These are phyloP conservation scores for Didymella sp. DNA, from an alignment of 2,329 filamentous ascomycete species.

Conservation along the genomic window DNA sequence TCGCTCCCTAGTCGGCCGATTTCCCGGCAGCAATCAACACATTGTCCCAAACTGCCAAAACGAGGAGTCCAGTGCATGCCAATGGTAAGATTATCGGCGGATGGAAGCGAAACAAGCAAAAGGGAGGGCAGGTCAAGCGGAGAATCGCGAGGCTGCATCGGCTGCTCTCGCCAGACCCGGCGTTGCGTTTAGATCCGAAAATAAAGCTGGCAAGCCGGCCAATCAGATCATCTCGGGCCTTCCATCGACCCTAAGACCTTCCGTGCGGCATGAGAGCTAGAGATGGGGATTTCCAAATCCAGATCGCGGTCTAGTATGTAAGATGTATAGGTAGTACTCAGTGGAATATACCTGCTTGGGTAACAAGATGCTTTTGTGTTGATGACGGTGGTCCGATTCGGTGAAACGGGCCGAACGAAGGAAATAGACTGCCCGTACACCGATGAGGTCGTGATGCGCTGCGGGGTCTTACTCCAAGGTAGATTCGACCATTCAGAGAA, in stretches of 20 bases:
- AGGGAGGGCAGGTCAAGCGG: too few relatives aligned
- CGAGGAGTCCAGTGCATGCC: neutral
- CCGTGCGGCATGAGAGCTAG: too few relatives aligned
- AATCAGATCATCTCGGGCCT: too few relatives aligned
- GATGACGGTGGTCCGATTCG: conserved; percentile 2
- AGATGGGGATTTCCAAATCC: too few relatives aligned
- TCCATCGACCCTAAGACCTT: too few relatives aligned
- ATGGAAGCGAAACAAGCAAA: neutral
- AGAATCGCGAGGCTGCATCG: too few relatives aligned
- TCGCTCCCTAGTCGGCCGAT: conserved; percentile 16
- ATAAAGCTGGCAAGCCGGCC: too few relatives aligned
- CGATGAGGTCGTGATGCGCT: neutral
- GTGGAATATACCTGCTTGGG: neutral
- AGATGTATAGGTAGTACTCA: neutral
- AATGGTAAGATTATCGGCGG: neutral
- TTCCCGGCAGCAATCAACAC: conserved; percentile 18
- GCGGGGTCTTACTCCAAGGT: neutral
- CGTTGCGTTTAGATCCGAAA: too few relatives aligned
- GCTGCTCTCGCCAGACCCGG: too few relatives aligned
- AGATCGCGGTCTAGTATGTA: too few relatives aligned
- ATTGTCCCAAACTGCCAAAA: neutral
- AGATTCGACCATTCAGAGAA: too few relatives aligned
- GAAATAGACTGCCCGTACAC: neutral
- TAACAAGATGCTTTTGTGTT: neutral
- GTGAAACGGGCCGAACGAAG: conserved; percentile 1